These are phyloP conservation scores for Macrotyloma uniflorum DNA, from an alignment of 306 rosid genomes.

Conservation along the genomic window DNA sequence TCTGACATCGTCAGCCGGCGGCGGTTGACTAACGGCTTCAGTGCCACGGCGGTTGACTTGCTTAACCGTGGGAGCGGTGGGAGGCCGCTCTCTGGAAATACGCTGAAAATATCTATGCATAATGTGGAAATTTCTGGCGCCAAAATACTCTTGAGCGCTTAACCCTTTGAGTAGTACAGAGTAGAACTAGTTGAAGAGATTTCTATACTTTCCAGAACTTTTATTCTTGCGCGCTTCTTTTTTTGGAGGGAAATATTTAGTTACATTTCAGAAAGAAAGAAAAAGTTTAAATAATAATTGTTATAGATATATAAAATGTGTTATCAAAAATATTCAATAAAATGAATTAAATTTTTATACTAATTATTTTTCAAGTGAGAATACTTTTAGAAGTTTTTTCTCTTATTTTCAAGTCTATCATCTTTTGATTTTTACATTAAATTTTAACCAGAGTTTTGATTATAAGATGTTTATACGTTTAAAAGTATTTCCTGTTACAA, in stretches of 20 bases:
- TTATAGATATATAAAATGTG: too few relatives aligned
- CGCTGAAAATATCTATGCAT: constrained; percentile 15
- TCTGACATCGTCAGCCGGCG: constrained; percentile 55
- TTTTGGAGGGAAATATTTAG: not conserved
- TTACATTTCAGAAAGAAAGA: not conserved
- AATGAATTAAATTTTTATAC: too few relatives aligned
- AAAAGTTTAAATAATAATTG: too few relatives aligned
- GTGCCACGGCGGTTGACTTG: constrained; percentile 26
- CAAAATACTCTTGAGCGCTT: not conserved
- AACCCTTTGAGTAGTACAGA: not conserved
- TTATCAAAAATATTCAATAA: too few relatives aligned
- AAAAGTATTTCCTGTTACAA: too few relatives aligned
- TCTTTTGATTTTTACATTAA: too few relatives aligned
- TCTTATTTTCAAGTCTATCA: too few relatives aligned
- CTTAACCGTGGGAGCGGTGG: constrained; percentile 34
- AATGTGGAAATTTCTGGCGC: constrained; percentile 39
- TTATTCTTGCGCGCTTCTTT: too few relatives aligned
- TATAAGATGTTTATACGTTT: too few relatives aligned
- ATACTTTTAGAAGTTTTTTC: too few relatives aligned
- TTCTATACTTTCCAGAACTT: not conserved
- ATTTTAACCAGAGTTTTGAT: too few relatives aligned
- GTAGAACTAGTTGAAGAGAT: not conserved
- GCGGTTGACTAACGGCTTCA: constrained; percentile 28
- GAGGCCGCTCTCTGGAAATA: constrained; percentile 37
- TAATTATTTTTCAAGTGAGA: too few relatives aligned